A percentile compares a stretch with the other conserved stretches of the same genome.
Conservation (phyloP, 2,329 filamentous ascomycete genomes). For the Fusarium torreyae region DNA sequence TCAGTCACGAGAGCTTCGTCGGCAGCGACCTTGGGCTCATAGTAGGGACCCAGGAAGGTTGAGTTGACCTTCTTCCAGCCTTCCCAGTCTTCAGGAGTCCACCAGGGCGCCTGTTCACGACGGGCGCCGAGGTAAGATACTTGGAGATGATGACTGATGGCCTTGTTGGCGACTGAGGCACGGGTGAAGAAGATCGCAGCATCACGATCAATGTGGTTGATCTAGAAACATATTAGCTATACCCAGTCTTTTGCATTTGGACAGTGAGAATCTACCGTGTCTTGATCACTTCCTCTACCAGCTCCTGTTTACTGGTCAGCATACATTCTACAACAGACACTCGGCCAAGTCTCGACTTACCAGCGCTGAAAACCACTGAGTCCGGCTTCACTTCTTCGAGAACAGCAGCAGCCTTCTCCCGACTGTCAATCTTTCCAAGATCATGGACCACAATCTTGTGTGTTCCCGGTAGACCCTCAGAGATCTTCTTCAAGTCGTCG, state of each 20-base stretch:
- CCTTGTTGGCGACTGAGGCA: conserved; percentile 43
- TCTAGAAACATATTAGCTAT: conserved; percentile 35
- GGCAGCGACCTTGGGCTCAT: conserved; percentile 68
- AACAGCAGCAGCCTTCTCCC: conserved; percentile 69
- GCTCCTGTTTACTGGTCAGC: conserved; percentile 41
- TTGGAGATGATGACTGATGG: conserved; percentile 71
- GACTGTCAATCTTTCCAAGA: conserved; percentile 74
- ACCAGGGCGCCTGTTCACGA: conserved; percentile 65
- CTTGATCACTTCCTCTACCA: conserved; percentile 59
- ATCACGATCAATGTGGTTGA: conserved; percentile 48
- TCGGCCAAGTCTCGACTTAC: conserved; percentile 14
- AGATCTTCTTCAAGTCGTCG: conserved; percentile 71
- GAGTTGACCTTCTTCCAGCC: conserved; percentile 56
- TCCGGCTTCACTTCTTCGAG: conserved; percentile 71
- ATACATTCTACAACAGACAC: conserved; percentile 5
- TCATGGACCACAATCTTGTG: conserved; percentile 76
- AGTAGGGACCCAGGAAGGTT: conserved; percentile 63
- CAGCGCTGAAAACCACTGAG: conserved; percentile 76
- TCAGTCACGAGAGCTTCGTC: conserved; percentile 67
- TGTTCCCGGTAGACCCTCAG: conserved; percentile 68
- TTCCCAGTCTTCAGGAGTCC: conserved; percentile 62
- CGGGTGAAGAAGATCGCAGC: conserved; percentile 45
- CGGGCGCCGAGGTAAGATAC: conserved; percentile 71
- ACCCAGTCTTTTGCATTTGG: neutral
- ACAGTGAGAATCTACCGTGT: conserved; percentile 36